Evolutionary conservation across 768 basidiomycete genomes (phyloP).

Genomic region (Phlegmacium glaucopus): DNA sequence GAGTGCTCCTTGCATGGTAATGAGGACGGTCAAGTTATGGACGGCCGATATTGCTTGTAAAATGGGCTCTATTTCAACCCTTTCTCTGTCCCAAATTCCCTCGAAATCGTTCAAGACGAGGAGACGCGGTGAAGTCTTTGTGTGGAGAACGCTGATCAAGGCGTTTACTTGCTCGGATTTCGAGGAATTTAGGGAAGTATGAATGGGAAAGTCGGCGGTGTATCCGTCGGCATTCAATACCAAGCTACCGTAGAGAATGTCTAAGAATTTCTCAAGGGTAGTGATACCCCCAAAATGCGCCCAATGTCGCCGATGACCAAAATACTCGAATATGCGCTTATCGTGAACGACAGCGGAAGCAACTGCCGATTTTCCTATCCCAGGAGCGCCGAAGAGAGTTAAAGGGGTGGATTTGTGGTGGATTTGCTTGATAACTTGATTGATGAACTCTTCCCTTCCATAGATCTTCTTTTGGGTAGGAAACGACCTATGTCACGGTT

Average conservation of each 20-base stretch:
- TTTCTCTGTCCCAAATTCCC: slow-evolving; percentile 1
- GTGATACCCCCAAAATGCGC: not conserved
- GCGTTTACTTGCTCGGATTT: not conserved
- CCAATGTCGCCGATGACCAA: slow-evolving; percentile 7
- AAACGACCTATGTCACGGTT: not conserved
- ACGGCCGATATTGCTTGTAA: slow-evolving; percentile 1
- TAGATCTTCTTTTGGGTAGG: not conserved
- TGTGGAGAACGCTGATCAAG: not conserved
- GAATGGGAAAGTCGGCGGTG: not conserved
- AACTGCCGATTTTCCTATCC: slow-evolving; percentile 9
- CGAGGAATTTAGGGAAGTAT: not conserved
- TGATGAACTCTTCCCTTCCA: not conserved
- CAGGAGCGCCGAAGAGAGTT: slow-evolving; percentile 5
- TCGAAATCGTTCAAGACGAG: slow-evolving; percentile 9
- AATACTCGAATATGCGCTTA: not conserved
- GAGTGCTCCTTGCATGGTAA: slow-evolving; percentile 7
- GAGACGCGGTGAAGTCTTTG: not conserved
- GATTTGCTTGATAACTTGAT: not conserved
- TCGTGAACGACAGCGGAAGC: slow-evolving; percentile 6
- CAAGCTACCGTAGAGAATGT: not conserved
- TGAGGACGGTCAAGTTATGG: slow-evolving; percentile 5
- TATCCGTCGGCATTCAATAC: not conserved
- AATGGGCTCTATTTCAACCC: slow-evolving; percentile 1
- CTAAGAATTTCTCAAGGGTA: not conserved
- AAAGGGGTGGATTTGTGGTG: not conserved